Evolutionary conservation across 2,329 filamentous ascomycete genomes (phyloP).

Genomic region (Neoarthrinium moseri): DNA sequence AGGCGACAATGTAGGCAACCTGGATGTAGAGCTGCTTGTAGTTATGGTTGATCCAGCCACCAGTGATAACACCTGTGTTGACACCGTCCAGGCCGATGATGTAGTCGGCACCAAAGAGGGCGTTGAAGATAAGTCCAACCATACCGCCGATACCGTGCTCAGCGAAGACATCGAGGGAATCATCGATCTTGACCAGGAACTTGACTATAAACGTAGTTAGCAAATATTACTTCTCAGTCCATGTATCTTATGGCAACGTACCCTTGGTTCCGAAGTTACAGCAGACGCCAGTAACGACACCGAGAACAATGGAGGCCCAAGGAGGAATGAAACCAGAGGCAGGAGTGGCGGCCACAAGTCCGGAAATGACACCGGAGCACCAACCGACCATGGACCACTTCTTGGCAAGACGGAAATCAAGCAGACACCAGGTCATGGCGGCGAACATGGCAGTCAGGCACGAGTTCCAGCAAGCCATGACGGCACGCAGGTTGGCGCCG

Average conservation of each 20-base stretch:
- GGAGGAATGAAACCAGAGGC: slow-evolving; percentile 67
- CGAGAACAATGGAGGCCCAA: slow-evolving; percentile 67
- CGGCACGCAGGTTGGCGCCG: slow-evolving; percentile 88
- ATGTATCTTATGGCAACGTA: slow-evolving; percentile 21
- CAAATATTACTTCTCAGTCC: background rate
- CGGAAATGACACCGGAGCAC: slow-evolving; percentile 71
- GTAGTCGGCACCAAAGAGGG: slow-evolving; percentile 66
- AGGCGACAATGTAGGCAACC: slow-evolving; percentile 71
- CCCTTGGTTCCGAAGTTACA: slow-evolving; percentile 69
- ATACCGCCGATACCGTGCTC: slow-evolving; percentile 71
- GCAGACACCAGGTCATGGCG: slow-evolving; percentile 88
- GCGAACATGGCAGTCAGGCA: slow-evolving; percentile 92
- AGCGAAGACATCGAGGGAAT: slow-evolving; percentile 70
- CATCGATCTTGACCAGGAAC: slow-evolving; percentile 63
- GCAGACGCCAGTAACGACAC: slow-evolving; percentile 62
- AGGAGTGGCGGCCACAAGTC: slow-evolving; percentile 68
- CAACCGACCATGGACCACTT: slow-evolving; percentile 86
- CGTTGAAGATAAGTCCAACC: slow-evolving; percentile 71
- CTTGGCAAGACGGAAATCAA: slow-evolving; percentile 90
- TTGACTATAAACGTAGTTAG: slow-evolving; percentile 41
- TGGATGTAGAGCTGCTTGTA: slow-evolving; percentile 77
- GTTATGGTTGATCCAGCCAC: slow-evolving; percentile 75
- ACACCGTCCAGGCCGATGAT: slow-evolving; percentile 76
- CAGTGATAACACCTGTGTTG: slow-evolving; percentile 61
- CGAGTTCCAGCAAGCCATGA: slow-evolving; percentile 98